These are phyloP conservation scores for Citrus glauca DNA, from an alignment of 345 rosid species.

Conservation along the genomic window DNA sequence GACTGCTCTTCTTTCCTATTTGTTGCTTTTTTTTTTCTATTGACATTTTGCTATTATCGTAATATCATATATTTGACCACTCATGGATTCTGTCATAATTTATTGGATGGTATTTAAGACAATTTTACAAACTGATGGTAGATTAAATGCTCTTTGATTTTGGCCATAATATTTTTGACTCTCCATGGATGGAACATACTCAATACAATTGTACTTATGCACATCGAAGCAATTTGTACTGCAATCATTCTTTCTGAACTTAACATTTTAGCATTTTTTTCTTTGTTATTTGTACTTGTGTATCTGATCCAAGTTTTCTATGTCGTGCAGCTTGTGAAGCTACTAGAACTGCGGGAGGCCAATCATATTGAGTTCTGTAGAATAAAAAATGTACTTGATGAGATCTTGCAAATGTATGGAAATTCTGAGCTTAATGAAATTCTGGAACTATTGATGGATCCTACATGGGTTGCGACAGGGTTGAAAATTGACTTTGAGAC, in stretches of 20 bases:
- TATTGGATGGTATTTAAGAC: not conserved
- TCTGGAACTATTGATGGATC: constrained; percentile 75
- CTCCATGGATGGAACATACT: not conserved
- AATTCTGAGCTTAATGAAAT: constrained; percentile 64
- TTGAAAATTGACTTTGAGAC: constrained; percentile 81
- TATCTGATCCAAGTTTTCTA: constrained; percentile 18
- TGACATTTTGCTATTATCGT: not conserved
- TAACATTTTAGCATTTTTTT: not conserved
- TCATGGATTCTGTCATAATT: not conserved
- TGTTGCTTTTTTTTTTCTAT: not conserved
- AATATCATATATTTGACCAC: not conserved
- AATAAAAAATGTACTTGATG: constrained; percentile 79
- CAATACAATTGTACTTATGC: not conserved
- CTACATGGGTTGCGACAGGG: constrained; percentile 94
- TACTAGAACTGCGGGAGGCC: constrained; percentile 88
- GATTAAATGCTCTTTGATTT: not conserved
- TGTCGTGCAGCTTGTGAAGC: constrained; percentile 84
- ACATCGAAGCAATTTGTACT: not conserved
- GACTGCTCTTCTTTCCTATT: not conserved
- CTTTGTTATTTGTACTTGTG: constrained; percentile 3
- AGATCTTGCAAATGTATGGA: constrained; percentile 66
- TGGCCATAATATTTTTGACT: not conserved
- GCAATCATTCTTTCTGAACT: not conserved
- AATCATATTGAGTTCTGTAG: constrained; percentile 92
- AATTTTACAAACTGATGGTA: not conserved